These are phyloP conservation scores for Coniferiporia weirii DNA, from an alignment of 1,284 basidiomycete species.

Conservation along the genomic window DNA sequence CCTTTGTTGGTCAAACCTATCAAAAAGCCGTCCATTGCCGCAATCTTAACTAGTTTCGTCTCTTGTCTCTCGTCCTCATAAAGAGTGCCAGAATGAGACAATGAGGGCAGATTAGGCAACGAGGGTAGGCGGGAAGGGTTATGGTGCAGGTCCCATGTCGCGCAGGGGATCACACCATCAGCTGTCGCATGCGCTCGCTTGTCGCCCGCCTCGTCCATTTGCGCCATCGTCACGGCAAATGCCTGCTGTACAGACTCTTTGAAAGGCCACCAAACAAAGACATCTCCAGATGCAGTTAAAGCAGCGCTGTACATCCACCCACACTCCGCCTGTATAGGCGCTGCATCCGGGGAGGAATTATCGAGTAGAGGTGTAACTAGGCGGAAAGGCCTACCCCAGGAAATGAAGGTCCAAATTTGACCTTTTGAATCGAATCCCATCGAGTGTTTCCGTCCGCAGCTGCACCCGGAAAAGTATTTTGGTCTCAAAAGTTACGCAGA, in stretches of 20 bases:
- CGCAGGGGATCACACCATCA: constrained; percentile 50
- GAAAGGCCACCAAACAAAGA: constrained; percentile 76
- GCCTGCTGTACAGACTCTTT: constrained; percentile 34
- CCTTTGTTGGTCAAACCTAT: constrained; percentile 76
- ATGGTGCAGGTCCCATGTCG: constrained; percentile 48
- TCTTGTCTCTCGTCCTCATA: constrained; percentile 29
- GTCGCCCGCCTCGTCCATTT: constrained; percentile 40
- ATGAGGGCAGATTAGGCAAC: constrained; percentile 35
- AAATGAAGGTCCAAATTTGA: constrained; percentile 66
- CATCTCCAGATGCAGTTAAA: constrained; percentile 63
- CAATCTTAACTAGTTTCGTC: constrained; percentile 69
- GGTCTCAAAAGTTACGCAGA: not conserved
- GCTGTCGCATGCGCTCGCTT: constrained; percentile 31
- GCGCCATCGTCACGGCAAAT: constrained; percentile 37
- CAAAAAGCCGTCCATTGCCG: constrained; percentile 60
- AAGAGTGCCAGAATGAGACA: constrained; percentile 33
- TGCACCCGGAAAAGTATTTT: constrained; percentile 26
- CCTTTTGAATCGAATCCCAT: constrained; percentile 54
- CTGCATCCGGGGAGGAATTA: constrained; percentile 38
- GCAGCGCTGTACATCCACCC: constrained; percentile 77
- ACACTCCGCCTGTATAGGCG: constrained; percentile 65
- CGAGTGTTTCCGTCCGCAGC: constrained; percentile 70
- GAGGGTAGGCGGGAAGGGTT: constrained; percentile 48
- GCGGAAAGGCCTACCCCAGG: constrained; percentile 69
- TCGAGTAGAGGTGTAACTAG: constrained; percentile 48